Conservation (phyloP, 345 rosid species). For the Gossypium anomalum region DNA sequence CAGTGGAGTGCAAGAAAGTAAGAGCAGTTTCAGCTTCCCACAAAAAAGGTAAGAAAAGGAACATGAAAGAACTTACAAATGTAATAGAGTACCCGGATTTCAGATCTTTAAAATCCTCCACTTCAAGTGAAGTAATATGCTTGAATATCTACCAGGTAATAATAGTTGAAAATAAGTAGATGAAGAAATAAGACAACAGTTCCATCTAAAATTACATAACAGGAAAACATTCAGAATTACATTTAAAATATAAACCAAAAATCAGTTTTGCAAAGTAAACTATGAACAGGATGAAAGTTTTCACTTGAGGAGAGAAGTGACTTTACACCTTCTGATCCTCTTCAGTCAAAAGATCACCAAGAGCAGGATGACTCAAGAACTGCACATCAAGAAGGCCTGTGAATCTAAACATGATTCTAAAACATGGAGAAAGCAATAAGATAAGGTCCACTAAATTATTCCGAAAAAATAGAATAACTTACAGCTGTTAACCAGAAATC, state of each 20-base stretch:
- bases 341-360: constrained; percentile 68
- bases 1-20: not conserved
- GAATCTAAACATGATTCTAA: not conserved
- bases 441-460: not conserved
- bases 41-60: not conserved
- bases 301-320: not conserved
- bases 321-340: constrained; percentile 85
- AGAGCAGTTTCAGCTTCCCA: not conserved
- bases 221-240: not conserved
- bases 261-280: not conserved
- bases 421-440: not conserved
- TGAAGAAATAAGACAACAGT: not conserved
- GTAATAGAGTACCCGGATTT: constrained; percentile 86
- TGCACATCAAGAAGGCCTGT: constrained; percentile 25
- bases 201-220: not conserved
- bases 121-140: constrained; percentile 38
- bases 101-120: constrained; percentile 46
- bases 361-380: constrained; percentile 87
- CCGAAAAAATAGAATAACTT: constrained; percentile 27
- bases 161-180: not conserved
- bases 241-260: not conserved
- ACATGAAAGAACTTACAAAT: constrained; percentile 51
- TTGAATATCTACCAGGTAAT: constrained; percentile 55
- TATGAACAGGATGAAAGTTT: not conserved
- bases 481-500: constrained; percentile 95